Conservation (phyloP, 306 rosid genomes). For the Bauhinia variegata region DNA sequence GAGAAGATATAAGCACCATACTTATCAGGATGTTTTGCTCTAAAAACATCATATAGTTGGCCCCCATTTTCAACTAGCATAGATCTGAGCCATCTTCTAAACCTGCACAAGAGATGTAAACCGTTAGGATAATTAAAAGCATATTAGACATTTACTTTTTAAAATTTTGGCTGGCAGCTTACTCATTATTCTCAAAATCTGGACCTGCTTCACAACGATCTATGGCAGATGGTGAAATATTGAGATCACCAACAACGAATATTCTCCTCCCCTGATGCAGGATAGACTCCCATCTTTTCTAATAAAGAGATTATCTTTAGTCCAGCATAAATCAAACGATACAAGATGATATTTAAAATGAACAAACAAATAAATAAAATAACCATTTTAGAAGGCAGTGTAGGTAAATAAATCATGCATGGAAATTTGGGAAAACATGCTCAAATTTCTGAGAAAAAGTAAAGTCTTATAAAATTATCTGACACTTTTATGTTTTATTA, state of each 20-base stretch:
- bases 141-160: too few relatives aligned
- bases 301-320: constrained; percentile 48
- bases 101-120: constrained; percentile 62
- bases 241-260: constrained; percentile 91
- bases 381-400: too few relatives aligned
- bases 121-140: constrained; percentile 15
- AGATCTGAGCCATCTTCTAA: constrained; percentile 89
- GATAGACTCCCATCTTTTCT: constrained; percentile 93
- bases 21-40: constrained; percentile 85
- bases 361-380: constrained; percentile 13
- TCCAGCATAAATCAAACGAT: constrained; percentile 44
- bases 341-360: constrained; percentile 19
- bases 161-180: constrained; percentile 40
- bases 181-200: constrained; percentile 87
- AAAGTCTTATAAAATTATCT: neutral
- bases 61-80: constrained; percentile 71
- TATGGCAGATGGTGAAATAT: constrained; percentile 84
- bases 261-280: constrained; percentile 67
- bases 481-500: constrained; percentile 1
- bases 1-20: constrained; percentile 30
- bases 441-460: too few relatives aligned
- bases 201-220: constrained; percentile 93
- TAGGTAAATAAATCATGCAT: too few relatives aligned
- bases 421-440: too few relatives aligned
- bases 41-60: constrained; percentile 69